These are phyloP conservation scores for Entamoeba dispar DNA, from an alignment of 208 protist species.

Conservation along the genomic window DNA sequence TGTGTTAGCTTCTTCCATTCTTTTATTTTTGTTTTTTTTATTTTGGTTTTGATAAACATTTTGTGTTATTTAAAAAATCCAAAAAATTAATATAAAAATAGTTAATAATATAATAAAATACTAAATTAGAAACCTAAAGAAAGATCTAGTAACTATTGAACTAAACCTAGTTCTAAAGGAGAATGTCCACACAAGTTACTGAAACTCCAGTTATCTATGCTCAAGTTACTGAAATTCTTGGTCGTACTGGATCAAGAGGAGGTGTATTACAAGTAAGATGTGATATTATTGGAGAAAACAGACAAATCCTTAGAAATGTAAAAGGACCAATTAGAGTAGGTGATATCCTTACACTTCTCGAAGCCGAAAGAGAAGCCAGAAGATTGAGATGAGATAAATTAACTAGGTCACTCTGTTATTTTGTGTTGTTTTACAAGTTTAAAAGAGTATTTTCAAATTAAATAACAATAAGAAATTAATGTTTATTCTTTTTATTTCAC, in stretches of 20 bases:
- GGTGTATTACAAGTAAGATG: slow-evolving; percentile 78
- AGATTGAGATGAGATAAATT: slow-evolving; percentile 73
- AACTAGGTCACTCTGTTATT: not conserved
- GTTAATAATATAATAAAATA: no score
- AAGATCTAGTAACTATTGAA: not conserved
- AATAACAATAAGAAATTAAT: no score
- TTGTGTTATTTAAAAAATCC: no score
- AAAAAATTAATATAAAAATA: no score
- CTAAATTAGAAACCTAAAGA: not conserved
- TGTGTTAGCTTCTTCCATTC: no score
- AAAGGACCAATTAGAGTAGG: slow-evolving; percentile 89
- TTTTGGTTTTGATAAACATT: no score
- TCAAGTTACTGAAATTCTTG: slow-evolving; percentile 82
- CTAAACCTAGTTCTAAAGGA: not conserved
- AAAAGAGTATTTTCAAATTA: no score
- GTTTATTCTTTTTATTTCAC: no score
- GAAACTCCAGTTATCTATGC: slow-evolving; percentile 31
- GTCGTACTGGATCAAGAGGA: slow-evolving; percentile 92
- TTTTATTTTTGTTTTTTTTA: no score
- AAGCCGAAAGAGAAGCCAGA: slow-evolving; percentile 96
- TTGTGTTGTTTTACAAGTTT: no score
- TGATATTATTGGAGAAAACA: slow-evolving; percentile 61
- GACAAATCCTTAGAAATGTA: slow-evolving; percentile 93
- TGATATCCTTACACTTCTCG: slow-evolving; percentile 93
- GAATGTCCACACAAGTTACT: not conserved